Evolutionary conservation across 2,329 filamentous ascomycete species (phyloP).

Genomic region (Pyricularia pennisetigena): DNA sequence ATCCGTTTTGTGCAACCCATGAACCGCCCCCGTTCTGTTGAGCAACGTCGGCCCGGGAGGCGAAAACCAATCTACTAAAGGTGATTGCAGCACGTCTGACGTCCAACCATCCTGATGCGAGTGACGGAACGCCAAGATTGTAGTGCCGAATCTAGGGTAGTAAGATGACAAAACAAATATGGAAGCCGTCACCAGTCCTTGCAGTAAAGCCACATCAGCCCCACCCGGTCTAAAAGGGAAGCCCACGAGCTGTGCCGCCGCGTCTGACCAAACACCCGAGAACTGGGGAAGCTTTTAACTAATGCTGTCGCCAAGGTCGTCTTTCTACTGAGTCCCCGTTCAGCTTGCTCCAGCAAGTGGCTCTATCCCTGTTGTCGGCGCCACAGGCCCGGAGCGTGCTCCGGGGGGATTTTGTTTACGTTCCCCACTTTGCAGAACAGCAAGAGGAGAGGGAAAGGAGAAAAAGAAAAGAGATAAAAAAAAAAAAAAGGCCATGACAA

Average conservation of each 20-base stretch:
- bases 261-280: background rate
- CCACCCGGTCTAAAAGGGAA: background rate
- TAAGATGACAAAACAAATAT: background rate
- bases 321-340: background rate
- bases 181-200: background rate
- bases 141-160: background rate
- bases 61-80: background rate
- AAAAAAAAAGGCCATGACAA: background rate
- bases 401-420: background rate
- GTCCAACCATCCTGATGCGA: background rate
- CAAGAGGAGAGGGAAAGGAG: background rate
- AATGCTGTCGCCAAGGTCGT: background rate
- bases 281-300: background rate
- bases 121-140: background rate
- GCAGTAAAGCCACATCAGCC: background rate
- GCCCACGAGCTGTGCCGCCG: background rate
- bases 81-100: background rate
- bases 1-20: background rate
- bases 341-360: background rate
- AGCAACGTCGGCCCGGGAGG: background rate
- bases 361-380: background rate
- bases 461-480: background rate
- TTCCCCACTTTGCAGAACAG: background rate
- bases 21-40: background rate
- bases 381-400: background rate